phyloP scores from a whole-genome alignment of 495 filamentous ascomycete species.

The Amniculicola lignicola region DNA sequence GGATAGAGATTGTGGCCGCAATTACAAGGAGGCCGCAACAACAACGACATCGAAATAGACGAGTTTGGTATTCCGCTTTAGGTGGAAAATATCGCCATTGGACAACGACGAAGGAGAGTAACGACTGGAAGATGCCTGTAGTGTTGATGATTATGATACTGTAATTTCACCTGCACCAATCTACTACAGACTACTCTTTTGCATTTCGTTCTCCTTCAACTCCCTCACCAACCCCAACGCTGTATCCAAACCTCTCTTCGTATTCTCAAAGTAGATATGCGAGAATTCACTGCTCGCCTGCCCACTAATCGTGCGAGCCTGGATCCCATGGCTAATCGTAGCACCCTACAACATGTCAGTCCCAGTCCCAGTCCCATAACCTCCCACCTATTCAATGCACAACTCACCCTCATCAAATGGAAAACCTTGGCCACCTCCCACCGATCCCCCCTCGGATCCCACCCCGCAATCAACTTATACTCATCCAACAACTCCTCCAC shows the following conservation, averaged over 20 bases:
- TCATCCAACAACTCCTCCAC: constrained; percentile 27
- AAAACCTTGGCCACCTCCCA: constrained; percentile 32
- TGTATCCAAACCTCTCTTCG: constrained; percentile 19
- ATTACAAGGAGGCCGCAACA: too few relatives aligned
- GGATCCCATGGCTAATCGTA: constrained; percentile 31
- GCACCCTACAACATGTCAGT: constrained; percentile 19
- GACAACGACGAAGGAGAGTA: too few relatives aligned
- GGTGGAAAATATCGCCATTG: too few relatives aligned
- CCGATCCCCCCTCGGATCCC: constrained; percentile 24
- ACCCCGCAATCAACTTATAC: constrained; percentile 19
- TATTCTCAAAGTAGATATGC: constrained; percentile 29
- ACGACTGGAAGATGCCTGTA: too few relatives aligned
- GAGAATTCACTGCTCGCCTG: constrained; percentile 32
- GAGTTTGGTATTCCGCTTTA: too few relatives aligned
- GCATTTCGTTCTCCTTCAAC: constrained; percentile 23
- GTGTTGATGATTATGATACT: too few relatives aligned
- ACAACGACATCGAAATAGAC: too few relatives aligned
- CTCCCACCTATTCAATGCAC: neutral
- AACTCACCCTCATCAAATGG: constrained; percentile 29
- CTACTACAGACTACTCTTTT: constrained; percentile 12
- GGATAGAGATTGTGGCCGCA: too few relatives aligned
- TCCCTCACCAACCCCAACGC: constrained; percentile 22
- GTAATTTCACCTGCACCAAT: too few relatives aligned
- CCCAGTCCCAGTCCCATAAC: neutral
- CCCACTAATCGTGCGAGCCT: constrained; percentile 29